Percentiles rank a stretch among this genome's conserved stretches.
These are phyloP conservation scores for Diaporthe caulivora DNA, from an alignment of 2,329 filamentous ascomycete species.

Conservation along the genomic window DNA sequence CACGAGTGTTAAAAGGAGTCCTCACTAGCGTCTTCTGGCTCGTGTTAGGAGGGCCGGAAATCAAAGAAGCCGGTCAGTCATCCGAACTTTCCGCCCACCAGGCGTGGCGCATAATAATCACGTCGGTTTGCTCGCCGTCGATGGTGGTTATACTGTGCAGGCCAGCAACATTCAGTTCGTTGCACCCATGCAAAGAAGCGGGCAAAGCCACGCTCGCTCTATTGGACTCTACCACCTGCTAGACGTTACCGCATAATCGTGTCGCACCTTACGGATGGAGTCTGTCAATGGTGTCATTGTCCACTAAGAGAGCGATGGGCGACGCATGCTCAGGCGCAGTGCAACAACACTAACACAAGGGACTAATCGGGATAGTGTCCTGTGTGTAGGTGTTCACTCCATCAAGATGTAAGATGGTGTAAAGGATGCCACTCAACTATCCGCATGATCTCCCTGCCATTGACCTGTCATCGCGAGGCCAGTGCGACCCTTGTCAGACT, in stretches of 20 bases:
- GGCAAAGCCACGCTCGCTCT: background rate
- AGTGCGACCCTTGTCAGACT: constrained; percentile 6
- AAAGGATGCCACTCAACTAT: constrained; percentile 18
- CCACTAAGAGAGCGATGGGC: background rate
- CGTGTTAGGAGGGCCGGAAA: background rate
- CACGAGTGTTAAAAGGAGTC: background rate
- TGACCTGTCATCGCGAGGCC: constrained; percentile 30
- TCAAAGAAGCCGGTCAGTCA: background rate
- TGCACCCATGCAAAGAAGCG: background rate
- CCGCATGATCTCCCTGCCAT: constrained; percentile 36
- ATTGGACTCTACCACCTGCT: background rate
- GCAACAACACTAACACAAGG: constrained; percentile 8
- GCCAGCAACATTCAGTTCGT: background rate
- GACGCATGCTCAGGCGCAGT: constrained; percentile 27
- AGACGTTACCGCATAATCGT: background rate
- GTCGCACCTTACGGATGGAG: constrained; percentile 1
- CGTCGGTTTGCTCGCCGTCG: constrained; percentile 1
- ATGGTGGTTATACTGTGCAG: background rate
- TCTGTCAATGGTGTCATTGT: background rate
- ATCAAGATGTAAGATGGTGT: constrained; percentile 23
- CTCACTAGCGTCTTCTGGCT: background rate
- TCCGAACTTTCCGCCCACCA: background rate
- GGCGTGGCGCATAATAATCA: constrained; percentile 1
- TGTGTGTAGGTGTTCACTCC: constrained; percentile 36
- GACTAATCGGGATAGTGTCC: constrained; percentile 19